Evolutionary conservation across 75 land plant genomes (phyloP), one percentile per base, ranked within the genome.

Genomic region (Ceratopteris richardii): DNA sequence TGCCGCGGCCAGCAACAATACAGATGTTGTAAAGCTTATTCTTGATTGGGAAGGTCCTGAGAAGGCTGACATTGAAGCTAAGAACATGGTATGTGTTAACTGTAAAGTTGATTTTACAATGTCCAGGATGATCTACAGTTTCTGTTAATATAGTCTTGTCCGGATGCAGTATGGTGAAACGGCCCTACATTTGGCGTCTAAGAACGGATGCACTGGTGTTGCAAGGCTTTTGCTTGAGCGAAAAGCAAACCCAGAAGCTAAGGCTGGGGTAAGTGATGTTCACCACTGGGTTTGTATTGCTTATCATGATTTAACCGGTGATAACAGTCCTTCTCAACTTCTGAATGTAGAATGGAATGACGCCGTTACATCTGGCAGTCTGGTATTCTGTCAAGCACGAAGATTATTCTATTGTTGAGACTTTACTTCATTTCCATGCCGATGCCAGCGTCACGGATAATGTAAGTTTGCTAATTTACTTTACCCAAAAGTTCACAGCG

Each of bases 101-200:
- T 33, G 3, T 33, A 3, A 33, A 3, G 37, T 4, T 4, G 37
- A 4, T 33, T 33, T 4, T 33, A 33, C 37, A 33, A 9, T 33
- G 3, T 33, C 7, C 37, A 33, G 37, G 37, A 33, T n/a, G n/a
- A n/a, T n/a, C n/a, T n/a, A n/a, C n/a, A n/a, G 37, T 33, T 3
- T 33, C 37, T 33, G 3, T 54, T 29, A 55, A 9, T 54, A 28
- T 54, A 29, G 28, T 63, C 23, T 54, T 21, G 9, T 33, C 9
- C 22, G 44, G 63, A 30, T 46, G 29, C 75, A 90, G 96, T 86
- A 90, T 75, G 96, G 96, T 43, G 96, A 92, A 66, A 87, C 97
- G 27, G 85, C 97, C 31, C 58, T 92, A 61, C 97, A 92, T 44
- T 76, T 92, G 80, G 93, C 97, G 21, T 75, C 97, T 41, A 92